Evolutionary conservation across 768 basidiomycete genomes (phyloP), one percentile per base, ranked within the genome.

Genomic region (Pisolithus sp.): DNA sequence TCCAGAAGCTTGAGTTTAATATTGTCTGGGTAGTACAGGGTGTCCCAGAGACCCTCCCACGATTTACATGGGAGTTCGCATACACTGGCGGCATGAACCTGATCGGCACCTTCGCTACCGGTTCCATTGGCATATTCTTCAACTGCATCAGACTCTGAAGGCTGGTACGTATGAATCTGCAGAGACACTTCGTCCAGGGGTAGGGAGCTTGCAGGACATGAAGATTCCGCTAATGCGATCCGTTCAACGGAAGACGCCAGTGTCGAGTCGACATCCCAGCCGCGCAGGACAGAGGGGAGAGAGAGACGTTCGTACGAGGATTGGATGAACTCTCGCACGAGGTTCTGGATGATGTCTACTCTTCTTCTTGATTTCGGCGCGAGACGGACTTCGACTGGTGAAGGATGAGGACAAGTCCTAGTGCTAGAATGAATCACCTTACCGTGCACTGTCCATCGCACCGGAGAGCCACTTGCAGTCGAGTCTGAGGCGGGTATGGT

Each of bases 1-100:
- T 95, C 87, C 43, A 99, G 76, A 10, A 99, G 75, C 56, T 85
- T 86, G 52, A 84, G 71, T 68, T 98, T 99, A 62, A 97, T 83
- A 64, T 87, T 77, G 28, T 82, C 79, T 2, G 79, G 66, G 67
- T 95, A 99, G 63, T 98, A 86, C 58, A 99, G 67, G 45, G 86
- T 89, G 48, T 86, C 87, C 96, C 96, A 98, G 15, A 98, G 71
- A 1, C 95, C 93, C 53, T 98, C 95, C 76, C 89, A 85, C 38
- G 75, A 78, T 55, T 75, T 67, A 55, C 85, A 87, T 1, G 96
- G 96, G 43, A 99, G 76, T 50, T 94, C 88, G 64, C 88, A 88
- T 18, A 97, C 85, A 52, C 80, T 88, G 1, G 94, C 96, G 10
- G 95, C 91, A 73, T 86, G 86, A 0, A 91, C 83, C 48, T 84